Conservation (phyloP, 805 yeast genomes). For the Kodamaea kaohsiungensis region DNA sequence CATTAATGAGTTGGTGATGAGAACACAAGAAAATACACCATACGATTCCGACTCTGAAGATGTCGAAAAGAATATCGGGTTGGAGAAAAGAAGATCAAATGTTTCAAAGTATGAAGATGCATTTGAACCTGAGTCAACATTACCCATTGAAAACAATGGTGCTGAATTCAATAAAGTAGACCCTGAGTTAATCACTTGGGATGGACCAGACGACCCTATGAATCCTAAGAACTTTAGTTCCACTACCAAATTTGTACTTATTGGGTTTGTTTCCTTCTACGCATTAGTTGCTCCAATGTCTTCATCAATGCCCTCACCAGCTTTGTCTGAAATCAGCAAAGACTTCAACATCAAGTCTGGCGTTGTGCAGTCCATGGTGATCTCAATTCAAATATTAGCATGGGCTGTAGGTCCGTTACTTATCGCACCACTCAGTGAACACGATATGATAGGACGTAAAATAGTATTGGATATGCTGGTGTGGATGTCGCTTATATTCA, state of each 20-base stretch:
- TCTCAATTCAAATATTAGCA: slow-evolving; percentile 68
- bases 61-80: slow-evolving; percentile 7
- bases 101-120: slow-evolving; percentile 7
- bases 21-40: slow-evolving; percentile 10
- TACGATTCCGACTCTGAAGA: slow-evolving; percentile 22
- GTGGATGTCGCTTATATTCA: slow-evolving; percentile 49
- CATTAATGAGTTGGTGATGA: slow-evolving; percentile 17
- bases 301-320: slow-evolving; percentile 64
- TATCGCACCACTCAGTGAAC: slow-evolving; percentile 68
- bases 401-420: slow-evolving; percentile 68
- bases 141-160: slow-evolving; percentile 47
- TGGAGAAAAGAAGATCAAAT: slow-evolving; percentile 4
- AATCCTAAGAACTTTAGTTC: slow-evolving; percentile 65
- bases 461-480: slow-evolving; percentile 54
- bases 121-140: slow-evolving; percentile 27
- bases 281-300: slow-evolving; percentile 63
- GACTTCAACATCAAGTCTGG: slow-evolving; percentile 41
- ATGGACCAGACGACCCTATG: slow-evolving; percentile 57
- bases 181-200: slow-evolving; percentile 71
- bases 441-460: slow-evolving; percentile 55
- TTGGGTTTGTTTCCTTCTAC: slow-evolving; percentile 51
- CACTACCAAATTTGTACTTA: slow-evolving; percentile 41
- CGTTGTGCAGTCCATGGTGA: slow-evolving; percentile 53
- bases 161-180: slow-evolving; percentile 54
- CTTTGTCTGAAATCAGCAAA: slow-evolving; percentile 47